A percentile compares a stretch with the other conserved stretches of the same genome.
phyloP scores from a whole-genome alignment of 306 rosid genomes.

The Cicer judaicum region DNA sequence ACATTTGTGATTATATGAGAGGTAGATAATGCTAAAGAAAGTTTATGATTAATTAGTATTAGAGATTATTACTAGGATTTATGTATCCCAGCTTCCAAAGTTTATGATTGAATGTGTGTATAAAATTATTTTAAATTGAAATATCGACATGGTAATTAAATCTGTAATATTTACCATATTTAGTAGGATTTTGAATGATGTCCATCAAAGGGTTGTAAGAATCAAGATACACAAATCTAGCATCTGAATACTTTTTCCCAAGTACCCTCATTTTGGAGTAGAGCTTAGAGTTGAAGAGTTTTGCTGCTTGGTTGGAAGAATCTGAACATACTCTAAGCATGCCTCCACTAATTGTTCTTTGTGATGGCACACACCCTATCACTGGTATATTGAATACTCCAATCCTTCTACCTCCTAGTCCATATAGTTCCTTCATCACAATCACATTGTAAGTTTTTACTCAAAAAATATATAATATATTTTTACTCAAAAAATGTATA shows the following conservation, averaged over 20 bases:
- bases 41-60: not conserved
- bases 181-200: slow-evolving; percentile 58
- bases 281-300: slow-evolving; percentile 74
- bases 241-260: slow-evolving; percentile 43
- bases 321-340: slow-evolving; percentile 49
- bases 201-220: slow-evolving; percentile 50
- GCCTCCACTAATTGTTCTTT: slow-evolving; percentile 69
- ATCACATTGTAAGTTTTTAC: not conserved
- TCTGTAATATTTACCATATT: slow-evolving; percentile 53
- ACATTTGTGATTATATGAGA: not conserved
- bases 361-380: slow-evolving; percentile 81
- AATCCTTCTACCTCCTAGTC: slow-evolving; percentile 72
- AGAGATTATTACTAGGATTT: too few relatives aligned
- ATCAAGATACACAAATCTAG: slow-evolving; percentile 71
- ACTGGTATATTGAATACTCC: slow-evolving; percentile 64
- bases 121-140: not conserved
- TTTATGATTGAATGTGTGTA: not conserved
- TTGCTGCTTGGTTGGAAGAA: slow-evolving; percentile 60
- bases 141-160: not conserved
- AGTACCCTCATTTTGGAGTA: slow-evolving; percentile 46
- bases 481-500: not conserved
- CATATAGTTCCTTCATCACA: slow-evolving; percentile 61
- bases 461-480: not conserved
- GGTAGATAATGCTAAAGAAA: not conserved
- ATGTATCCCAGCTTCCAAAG: too few relatives aligned